phyloP scores from a whole-genome alignment of 2,329 filamentous ascomycete species.

The Neofusicoccum umdonicola region DNA sequence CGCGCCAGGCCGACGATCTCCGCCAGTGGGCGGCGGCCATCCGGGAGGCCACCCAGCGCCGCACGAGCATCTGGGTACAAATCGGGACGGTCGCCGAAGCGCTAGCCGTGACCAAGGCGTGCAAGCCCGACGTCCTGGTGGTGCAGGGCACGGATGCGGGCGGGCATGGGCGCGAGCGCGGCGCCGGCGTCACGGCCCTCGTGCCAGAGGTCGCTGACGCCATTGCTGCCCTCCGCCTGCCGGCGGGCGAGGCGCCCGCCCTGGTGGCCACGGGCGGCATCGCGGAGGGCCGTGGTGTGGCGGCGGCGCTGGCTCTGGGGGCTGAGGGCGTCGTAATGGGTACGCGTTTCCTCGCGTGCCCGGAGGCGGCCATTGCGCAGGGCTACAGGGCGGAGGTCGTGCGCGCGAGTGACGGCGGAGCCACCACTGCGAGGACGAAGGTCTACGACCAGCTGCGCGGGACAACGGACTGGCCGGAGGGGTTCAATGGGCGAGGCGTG shows the following conservation, averaged over 20 bases:
- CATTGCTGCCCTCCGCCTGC: constrained; percentile 31
- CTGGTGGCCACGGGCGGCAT: constrained; percentile 62
- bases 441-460: constrained; percentile 52
- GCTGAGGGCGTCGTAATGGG: constrained; percentile 58
- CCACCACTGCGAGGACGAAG: constrained; percentile 49
- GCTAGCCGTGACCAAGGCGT: constrained; percentile 46
- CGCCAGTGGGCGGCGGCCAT: constrained; percentile 31
- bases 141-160: constrained; percentile 64
- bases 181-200: constrained; percentile 55
- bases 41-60: constrained; percentile 30
- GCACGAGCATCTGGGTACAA: constrained; percentile 57
- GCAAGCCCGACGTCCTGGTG: constrained; percentile 57
- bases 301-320: constrained; percentile 56
- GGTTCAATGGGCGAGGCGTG: constrained; percentile 59
- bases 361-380: constrained; percentile 46
- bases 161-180: constrained; percentile 58
- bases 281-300: constrained; percentile 54
- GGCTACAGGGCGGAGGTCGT: constrained; percentile 51
- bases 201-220: constrained; percentile 57
- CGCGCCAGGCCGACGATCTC: constrained; percentile 42
- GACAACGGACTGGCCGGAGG: constrained; percentile 57
- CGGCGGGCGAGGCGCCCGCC: constrained; percentile 25
- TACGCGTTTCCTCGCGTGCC: constrained; percentile 59
- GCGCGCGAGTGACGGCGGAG: constrained; percentile 49
- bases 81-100: constrained; percentile 60